Base-by-base conservation (phyloP, 257 asterid genomes). In the Nicotiana attenuata region DNA sequence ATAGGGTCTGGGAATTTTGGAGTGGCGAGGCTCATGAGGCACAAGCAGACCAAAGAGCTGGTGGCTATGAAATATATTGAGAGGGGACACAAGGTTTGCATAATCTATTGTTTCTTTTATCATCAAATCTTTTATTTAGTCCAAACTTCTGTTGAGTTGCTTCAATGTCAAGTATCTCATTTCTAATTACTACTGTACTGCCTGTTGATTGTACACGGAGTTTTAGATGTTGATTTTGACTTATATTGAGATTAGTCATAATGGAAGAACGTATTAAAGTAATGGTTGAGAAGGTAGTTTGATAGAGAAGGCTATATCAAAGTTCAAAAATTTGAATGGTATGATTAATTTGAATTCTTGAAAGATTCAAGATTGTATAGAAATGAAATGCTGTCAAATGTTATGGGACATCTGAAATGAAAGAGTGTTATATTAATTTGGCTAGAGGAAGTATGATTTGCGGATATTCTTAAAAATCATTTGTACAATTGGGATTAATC, bases 31-130 rank as follows among this genome's bases (percentile, higher is more conserved):
- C 83, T 81, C 20, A 81, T 81, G 83, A 66, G 83, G 79, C 89
- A 95, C 90, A 95, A 92, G 92, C 93, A 89, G 89, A 95, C 99
- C 11, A 93, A 92, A 84, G 99, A 93, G 92, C 99, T 95, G 55
- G 97, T 95, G 80, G 99, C 98, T 28, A 93, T 95, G 99, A 95
- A 95, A 83, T 95, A 93, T 87, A 92, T 95, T 79, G 99, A 95
- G 79, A 92, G 99, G 90, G 99, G 99, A 28, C 91, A 85, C 71
- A 95, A 91, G 98, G 99, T 95, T 80, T 60, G 87, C 65, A 22
- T 61, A 10, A 60, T 60, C 6, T 69, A 59, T 24, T 20, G 8
- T 41, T 41, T 56, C 26, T 57, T 19, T 8, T 57, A 57, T n/a
- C 28, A n/a, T 10, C 28, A 16, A 57, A 57, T 57, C 28, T 7